phyloP scores from a whole-genome alignment of 176 grass and related monocot species.

The Juncus effusus region DNA sequence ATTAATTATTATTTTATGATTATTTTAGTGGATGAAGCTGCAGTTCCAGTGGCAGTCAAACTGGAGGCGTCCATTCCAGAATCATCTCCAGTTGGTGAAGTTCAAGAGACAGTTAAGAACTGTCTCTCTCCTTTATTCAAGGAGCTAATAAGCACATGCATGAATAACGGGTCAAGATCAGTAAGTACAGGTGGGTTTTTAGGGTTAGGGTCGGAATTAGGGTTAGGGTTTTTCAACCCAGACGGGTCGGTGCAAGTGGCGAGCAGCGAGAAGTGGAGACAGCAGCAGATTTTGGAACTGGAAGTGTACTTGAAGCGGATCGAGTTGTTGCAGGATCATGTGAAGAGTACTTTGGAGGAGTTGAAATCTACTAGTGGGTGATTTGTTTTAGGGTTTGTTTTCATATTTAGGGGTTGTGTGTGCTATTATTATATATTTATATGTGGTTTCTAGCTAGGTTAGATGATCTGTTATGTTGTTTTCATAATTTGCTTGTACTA shows the following conservation, averaged over 20 bases:
- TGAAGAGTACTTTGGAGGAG: constrained; percentile 46
- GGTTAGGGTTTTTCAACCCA: constrained; percentile 25
- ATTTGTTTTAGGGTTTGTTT: constrained; percentile 20
- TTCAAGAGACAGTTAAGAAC: constrained; percentile 48
- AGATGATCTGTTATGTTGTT: no score
- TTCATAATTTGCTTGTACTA: no score
- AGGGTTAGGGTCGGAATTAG: constrained; percentile 37
- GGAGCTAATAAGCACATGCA: constrained; percentile 57
- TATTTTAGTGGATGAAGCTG: constrained; percentile 9
- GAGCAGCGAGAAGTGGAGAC: constrained; percentile 61
- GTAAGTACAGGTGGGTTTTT: constrained; percentile 2
- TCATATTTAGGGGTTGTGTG: no score
- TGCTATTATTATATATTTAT: no score
- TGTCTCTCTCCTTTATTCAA: constrained; percentile 64
- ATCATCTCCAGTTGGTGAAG: constrained; percentile 20
- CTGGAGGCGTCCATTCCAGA: constrained; percentile 36
- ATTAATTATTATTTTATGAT: background rate
- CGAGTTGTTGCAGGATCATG: constrained; percentile 65
- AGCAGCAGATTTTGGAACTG: constrained; percentile 72
- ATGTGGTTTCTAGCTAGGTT: no score
- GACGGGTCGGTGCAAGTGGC: constrained; percentile 24
- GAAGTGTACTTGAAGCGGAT: constrained; percentile 84
- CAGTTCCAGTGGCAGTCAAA: constrained; percentile 24
- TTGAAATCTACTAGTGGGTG: constrained; percentile 42
- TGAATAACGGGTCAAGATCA: constrained; percentile 29